phyloP scores from a whole-genome alignment of 2,329 filamentous ascomycete genomes.

The Tolypocladium endophyticum region DNA sequence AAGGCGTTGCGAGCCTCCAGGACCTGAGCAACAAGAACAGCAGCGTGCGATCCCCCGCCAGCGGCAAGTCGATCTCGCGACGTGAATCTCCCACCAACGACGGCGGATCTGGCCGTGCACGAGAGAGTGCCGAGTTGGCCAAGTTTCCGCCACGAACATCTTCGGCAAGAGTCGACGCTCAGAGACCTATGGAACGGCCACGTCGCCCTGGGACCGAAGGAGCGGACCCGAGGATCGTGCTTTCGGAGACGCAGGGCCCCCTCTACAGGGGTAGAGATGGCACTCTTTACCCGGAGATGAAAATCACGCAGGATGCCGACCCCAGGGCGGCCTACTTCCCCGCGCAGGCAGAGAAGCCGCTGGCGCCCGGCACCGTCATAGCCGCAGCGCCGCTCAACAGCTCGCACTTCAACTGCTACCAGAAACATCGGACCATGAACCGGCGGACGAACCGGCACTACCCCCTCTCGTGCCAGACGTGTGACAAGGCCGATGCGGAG shows the following conservation, averaged over 20 bases:
- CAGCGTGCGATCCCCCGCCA: neutral
- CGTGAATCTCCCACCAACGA: constrained; percentile 9
- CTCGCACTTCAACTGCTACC: constrained; percentile 35
- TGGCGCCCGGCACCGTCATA: constrained; percentile 25
- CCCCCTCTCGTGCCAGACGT: constrained; percentile 43
- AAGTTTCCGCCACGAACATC: constrained; percentile 22
- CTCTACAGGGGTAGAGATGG: constrained; percentile 26
- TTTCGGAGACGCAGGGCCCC: constrained; percentile 21
- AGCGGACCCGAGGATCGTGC: constrained; percentile 21
- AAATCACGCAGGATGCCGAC: constrained; percentile 20
- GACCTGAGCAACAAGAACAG: constrained; percentile 7
- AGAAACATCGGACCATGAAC: constrained; percentile 36
- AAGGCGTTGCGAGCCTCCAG: constrained; percentile 12
- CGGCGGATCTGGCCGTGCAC: constrained; percentile 8
- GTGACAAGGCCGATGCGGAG: constrained; percentile 32
- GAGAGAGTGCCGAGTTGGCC: constrained; percentile 9
- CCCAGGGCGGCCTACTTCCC: constrained; percentile 27
- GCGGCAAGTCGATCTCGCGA: neutral
- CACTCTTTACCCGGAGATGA: constrained; percentile 31
- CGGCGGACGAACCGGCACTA: constrained; percentile 36
- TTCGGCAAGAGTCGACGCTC: constrained; percentile 14
- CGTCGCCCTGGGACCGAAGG: constrained; percentile 12
- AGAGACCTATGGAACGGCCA: constrained; percentile 8
- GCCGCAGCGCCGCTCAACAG: constrained; percentile 32
- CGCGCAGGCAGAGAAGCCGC: constrained; percentile 13